Evolutionary conservation across 2,329 filamentous ascomycete genomes (phyloP), one percentile per base, ranked within the genome.

Genomic region (Fusarium ambrosium): DNA sequence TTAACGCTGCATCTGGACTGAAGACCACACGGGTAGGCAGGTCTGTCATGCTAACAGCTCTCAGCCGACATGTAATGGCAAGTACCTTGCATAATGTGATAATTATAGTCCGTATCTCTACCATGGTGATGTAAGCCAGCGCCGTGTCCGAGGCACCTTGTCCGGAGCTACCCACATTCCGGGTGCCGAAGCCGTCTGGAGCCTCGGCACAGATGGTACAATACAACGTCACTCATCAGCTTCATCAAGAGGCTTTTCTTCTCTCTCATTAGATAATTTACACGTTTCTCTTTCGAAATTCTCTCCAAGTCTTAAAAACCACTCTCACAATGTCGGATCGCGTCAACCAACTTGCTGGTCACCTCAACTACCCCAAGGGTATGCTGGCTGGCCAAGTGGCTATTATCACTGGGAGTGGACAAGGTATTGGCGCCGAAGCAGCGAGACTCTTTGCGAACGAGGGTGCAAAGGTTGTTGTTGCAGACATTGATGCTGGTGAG

Each of bases 361-460:
- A 97, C 83, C 90, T 97, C 78, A 95, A 95, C 85, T 96, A 92
- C 85, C 94, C 95, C 41, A 89, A 90, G 80, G 95, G 95, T 68
- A 87, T 97, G 82, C 90, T 97, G 64, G 89, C 89, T 34, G 93
- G 93, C 62, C 94, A 97, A 82, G 91, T 93, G 18, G 95, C 95
- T 79, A 97, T 98, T 82, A 93, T 97, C 81, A 98, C 95, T 3
- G 94, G 95, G 53, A 91, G 92, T 20, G 94, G 94, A 10, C 94
- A 97, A 82, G 95, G 95, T 69, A 97, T 97, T 81, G 95, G 95
- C 27, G 95, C 94, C 32, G 95, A 97, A 84, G 89, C 92, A 36
- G 95, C 95, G 9, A 88, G 92, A 11, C 85, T 97, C 4, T 97
- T 97, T 79, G 94, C 94, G 14, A 96, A 95, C 70, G 94, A 98